Base-by-base conservation (phyloP, 176 grass and related monocot genomes). In the Urochloa ruziziensis region DNA sequence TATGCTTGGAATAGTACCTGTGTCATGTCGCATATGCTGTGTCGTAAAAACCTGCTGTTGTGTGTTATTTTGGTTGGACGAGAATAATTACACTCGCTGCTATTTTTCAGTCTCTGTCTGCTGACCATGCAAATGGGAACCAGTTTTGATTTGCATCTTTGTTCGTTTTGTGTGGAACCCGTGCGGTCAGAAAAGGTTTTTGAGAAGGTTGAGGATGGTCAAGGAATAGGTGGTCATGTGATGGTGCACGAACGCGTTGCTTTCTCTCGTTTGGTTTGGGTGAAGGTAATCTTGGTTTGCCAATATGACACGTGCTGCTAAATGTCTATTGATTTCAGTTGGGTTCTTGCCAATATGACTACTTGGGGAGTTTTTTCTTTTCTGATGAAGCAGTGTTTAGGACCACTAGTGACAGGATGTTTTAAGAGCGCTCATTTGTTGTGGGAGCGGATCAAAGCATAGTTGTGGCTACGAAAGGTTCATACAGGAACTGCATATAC, bases 71-170 rank as follows among this genome's bases (percentile, higher is more conserved):
- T 74, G 6, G 7, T 72, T 54, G 61, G 78, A 82, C 57, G 46
- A 78, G 72, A 70, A 82, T 82, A 39, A 81, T 25, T 52, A 54
- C 60, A 81, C 70, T 70, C 62, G 37, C 16, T 61, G n/a, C 44
- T 79, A 23, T 83, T 73, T 63, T 42, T 14, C 6, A 29, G 12
- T n/a, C 1, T 53, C 17, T 23, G 28, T 67, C 35, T 24, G 54
- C n/a, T 33, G 12, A 74, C 63, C 7, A 5, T 15, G 29, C 62
- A 59, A 48, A 11, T 4, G 49, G 29, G 49, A 19, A 54, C 15
- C 35, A 48, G 1, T 40, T 3, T 33, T 51, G 29, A 53, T 74
- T 32, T 35, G 56, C 16, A 1, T 47, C 16, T 49, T 30, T 17
- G 43, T 11, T 17, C 0, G 14, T 49, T 72, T 2, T 48, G 43